Conservation (phyloP, 306 rosid species). For the Carpinus viminea region DNA sequence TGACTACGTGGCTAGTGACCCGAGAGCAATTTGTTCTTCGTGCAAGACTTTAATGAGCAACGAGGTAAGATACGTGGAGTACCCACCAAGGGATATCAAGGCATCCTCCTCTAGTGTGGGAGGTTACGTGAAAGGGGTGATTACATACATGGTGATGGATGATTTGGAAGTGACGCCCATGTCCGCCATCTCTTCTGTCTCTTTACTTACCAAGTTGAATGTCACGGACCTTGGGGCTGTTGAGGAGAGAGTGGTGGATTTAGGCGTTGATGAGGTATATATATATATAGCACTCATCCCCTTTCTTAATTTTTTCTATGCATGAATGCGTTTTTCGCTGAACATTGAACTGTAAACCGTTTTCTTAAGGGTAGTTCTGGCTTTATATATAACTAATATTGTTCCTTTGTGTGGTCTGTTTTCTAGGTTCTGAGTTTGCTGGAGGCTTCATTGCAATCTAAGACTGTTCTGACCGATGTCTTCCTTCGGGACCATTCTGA, state of each 20-base stretch:
- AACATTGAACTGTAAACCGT: too few species aligned
- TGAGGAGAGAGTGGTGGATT: slow-evolving; percentile 26
- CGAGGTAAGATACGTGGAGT: neutral
- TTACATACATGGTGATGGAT: slow-evolving; percentile 43
- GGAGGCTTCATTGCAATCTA: slow-evolving; percentile 10
- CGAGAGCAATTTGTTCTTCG: too few species aligned
- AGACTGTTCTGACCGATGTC: too few species aligned
- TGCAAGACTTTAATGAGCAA: too few species aligned
- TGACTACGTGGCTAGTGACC: too few species aligned
- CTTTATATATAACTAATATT: too few species aligned
- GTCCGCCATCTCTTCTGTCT: slow-evolving; percentile 10
- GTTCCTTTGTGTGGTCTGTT: too few species aligned
- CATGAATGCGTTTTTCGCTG: too few species aligned
- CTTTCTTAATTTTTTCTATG: neutral
- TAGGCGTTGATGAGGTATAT: slow-evolving; percentile 33
- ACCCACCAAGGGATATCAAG: neutral
- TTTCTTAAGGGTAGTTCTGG: too few species aligned
- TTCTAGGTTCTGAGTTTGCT: slow-evolving; percentile 20
- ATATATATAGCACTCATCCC: neutral
- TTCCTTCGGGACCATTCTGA: too few species aligned
- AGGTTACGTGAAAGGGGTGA: slow-evolving; percentile 29
- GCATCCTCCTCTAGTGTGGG: neutral
- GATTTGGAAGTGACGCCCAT: slow-evolving; percentile 36
- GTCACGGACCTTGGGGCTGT: slow-evolving; percentile 25
- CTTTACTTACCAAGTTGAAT: slow-evolving; percentile 19